Percentiles rank a stretch among this genome's conserved stretches.
Evolutionary conservation across 2,329 filamentous ascomycete genomes (phyloP).

Genomic region (Diaporthe longicolla): DNA sequence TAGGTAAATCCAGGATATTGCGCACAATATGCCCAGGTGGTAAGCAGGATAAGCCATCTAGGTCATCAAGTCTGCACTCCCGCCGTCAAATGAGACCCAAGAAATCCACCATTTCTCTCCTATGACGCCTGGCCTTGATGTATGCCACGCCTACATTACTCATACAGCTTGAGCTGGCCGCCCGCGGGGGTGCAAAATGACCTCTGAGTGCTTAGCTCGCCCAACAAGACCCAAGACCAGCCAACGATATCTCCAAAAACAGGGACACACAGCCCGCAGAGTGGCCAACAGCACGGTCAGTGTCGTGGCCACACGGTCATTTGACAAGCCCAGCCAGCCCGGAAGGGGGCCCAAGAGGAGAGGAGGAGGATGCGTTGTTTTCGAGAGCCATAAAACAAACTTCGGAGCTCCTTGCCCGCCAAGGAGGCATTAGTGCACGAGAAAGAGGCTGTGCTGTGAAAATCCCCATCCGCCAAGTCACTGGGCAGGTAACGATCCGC

Average conservation of each 20-base stretch:
- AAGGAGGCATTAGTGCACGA: constrained; percentile 21
- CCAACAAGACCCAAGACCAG: background rate
- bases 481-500: constrained; percentile 29
- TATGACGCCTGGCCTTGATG: constrained; percentile 7
- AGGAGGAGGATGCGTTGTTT: constrained; percentile 17
- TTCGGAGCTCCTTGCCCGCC: constrained; percentile 17
- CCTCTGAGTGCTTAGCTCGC: background rate
- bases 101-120: background rate
- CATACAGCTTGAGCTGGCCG: background rate
- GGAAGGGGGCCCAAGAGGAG: background rate
- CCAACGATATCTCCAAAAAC: background rate
- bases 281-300: constrained; percentile 13
- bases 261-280: background rate
- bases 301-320: constrained; percentile 7
- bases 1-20: background rate
- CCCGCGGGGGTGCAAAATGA: background rate
- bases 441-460: constrained; percentile 31
- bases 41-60: constrained; percentile 4
- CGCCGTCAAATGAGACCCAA: background rate
- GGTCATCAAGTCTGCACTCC: constrained; percentile 12
- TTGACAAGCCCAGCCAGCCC: background rate
- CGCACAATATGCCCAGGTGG: background rate
- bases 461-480: constrained; percentile 35
- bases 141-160: constrained; percentile 30
- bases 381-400: constrained; percentile 12